phyloP scores from a whole-genome alignment of 169 alveolate genomes.

The Plasmodium berghei region DNA sequence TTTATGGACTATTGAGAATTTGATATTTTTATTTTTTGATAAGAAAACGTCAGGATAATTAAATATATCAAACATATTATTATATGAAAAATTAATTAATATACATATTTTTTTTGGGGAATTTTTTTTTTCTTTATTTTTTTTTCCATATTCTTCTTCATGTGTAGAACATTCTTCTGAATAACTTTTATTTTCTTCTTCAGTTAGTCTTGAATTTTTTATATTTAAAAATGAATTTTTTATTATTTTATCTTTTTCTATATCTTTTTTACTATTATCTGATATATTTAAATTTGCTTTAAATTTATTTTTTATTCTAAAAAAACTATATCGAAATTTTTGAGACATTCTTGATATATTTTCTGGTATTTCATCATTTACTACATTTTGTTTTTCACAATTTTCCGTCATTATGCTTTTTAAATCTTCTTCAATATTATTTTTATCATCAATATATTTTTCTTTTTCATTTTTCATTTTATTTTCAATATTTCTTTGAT shows the following conservation, averaged over 20 bases:
- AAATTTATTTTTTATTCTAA: conserved; percentile 56
- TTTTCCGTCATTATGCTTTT: conserved; percentile 30
- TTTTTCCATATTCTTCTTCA: conserved; percentile 68
- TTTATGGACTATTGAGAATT: conserved; percentile 44
- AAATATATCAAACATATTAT: conserved; percentile 76
- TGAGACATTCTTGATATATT: conserved; percentile 36
- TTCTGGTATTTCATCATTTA: conserved; percentile 6
- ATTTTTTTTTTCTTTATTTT: background rate
- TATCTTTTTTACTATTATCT: conserved; percentile 17
- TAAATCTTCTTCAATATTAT: background rate
- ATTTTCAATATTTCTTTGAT: too few species aligned
- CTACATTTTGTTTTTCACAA: conserved; percentile 9
- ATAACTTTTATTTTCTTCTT: conserved; percentile 19
- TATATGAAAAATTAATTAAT: conserved; percentile 67
- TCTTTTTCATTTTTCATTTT: background rate
- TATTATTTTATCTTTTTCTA: conserved; percentile 43
- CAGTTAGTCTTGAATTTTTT: conserved; percentile 27
- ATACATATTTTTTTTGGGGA: conserved; percentile 51
- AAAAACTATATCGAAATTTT: conserved; percentile 66
- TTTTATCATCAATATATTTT: background rate
- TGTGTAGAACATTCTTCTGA: conserved; percentile 4
- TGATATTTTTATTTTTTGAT: conserved; percentile 34
- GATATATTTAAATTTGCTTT: conserved; percentile 31
- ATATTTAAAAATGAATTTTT: conserved; percentile 53
- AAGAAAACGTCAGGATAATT: conserved; percentile 48